Evolutionary conservation across 2,329 filamentous ascomycete genomes (phyloP).

Genomic region (Ophiocordyceps camponoti-floridani): DNA sequence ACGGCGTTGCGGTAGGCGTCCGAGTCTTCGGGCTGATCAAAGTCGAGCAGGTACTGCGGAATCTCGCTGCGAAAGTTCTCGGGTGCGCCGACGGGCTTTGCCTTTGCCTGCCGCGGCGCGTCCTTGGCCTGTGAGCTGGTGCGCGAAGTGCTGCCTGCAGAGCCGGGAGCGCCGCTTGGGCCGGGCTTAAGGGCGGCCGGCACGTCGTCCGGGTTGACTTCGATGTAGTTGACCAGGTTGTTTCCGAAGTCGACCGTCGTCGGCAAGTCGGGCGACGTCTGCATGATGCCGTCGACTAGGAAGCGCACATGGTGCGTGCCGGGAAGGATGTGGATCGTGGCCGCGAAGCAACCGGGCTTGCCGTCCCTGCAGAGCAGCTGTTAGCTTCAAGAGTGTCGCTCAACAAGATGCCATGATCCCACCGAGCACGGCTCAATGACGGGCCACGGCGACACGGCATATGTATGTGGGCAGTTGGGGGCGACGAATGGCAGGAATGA

Average conservation of each 20-base stretch:
- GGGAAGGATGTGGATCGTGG: slow-evolving; percentile 66
- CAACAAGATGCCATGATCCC: too few relatives aligned
- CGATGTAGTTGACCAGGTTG: slow-evolving; percentile 95
- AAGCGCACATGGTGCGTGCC: slow-evolving; percentile 96
- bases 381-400: not conserved
- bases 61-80: slow-evolving; percentile 55
- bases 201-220: slow-evolving; percentile 65
- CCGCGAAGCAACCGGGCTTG: slow-evolving; percentile 48
- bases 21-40: slow-evolving; percentile 70
- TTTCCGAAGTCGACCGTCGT: slow-evolving; percentile 97
- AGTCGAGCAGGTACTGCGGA: slow-evolving; percentile 70
- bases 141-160: slow-evolving; percentile 1
- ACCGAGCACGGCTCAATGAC: not conserved
- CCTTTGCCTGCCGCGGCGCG: slow-evolving; percentile 25
- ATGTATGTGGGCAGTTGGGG: not conserved
- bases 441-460: slow-evolving; percentile 1
- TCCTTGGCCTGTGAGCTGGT: slow-evolving; percentile 16
- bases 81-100: slow-evolving; percentile 35
- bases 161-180: slow-evolving; percentile 3
- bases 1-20: slow-evolving; percentile 57
- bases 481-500: not conserved
- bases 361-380: slow-evolving; percentile 23
- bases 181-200: slow-evolving; percentile 16
- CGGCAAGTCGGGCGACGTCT: slow-evolving; percentile 68
- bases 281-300: slow-evolving; percentile 85